These are phyloP conservation scores for Russula dissimulans DNA, from an alignment of 768 basidiomycete species.

Conservation along the genomic window DNA sequence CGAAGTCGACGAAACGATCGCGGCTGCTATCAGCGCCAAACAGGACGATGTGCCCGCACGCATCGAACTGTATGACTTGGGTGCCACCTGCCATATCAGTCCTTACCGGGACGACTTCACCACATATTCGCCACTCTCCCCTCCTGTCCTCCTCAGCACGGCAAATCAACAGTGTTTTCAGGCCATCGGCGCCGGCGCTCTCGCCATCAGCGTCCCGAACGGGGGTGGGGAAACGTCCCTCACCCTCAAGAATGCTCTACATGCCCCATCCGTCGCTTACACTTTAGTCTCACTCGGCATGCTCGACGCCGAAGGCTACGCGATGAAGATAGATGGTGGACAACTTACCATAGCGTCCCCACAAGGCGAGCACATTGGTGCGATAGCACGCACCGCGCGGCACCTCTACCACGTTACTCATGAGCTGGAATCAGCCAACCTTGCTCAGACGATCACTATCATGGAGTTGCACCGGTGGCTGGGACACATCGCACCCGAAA, in stretches of 20 bases:
- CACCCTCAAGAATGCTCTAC: neutral
- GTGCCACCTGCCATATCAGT: neutral
- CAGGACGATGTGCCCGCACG: too few species aligned
- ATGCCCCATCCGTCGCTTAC: neutral
- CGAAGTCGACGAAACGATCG: too few species aligned
- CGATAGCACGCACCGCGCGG: neutral
- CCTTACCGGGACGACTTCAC: neutral
- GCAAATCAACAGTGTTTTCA: neutral
- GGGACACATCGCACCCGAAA: constrained; percentile 28
- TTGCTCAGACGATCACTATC: neutral
- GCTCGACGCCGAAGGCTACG: neutral
- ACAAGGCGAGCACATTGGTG: too few species aligned
- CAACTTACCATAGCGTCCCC: too few species aligned
- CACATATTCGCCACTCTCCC: neutral
- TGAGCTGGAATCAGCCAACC: neutral
- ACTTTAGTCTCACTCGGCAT: neutral
- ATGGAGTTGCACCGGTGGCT: constrained; percentile 26
- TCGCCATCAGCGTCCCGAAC: neutral
- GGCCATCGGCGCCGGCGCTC: neutral
- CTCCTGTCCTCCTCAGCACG: neutral
- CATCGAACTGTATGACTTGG: neutral
- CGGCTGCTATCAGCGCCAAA: too few species aligned
- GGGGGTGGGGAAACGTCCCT: neutral
- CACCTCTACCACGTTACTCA: neutral
- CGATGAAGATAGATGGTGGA: neutral